Evolutionary conservation across 306 rosid genomes (phyloP).

Genomic region (Arachis hypogaea): DNA sequence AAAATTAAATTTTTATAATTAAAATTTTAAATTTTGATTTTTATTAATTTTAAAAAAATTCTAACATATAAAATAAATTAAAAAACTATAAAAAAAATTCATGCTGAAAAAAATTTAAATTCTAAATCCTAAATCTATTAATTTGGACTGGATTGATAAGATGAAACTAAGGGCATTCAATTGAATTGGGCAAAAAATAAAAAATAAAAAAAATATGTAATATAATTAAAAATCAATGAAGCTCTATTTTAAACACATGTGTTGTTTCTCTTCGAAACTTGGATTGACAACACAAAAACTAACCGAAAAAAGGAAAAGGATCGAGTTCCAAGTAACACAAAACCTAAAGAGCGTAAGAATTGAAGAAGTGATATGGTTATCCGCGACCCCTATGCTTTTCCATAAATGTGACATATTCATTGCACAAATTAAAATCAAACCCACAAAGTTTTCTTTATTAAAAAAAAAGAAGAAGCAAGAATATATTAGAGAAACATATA

Average conservation of each 20-base stretch:
- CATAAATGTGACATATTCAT: slow-evolving; percentile 40
- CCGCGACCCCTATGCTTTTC: slow-evolving; percentile 33
- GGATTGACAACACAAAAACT: slow-evolving; percentile 34
- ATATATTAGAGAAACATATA: slow-evolving; percentile 12
- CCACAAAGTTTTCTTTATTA: neutral
- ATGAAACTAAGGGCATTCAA: too few species aligned
- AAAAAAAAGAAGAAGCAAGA: neutral
- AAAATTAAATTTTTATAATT: too few species aligned
- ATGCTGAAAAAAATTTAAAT: too few species aligned
- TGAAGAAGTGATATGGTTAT: slow-evolving; percentile 35
- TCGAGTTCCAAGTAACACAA: slow-evolving; percentile 36
- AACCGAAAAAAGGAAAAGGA: slow-evolving; percentile 14
- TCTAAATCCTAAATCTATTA: too few species aligned
- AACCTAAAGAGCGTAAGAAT: slow-evolving; percentile 2
- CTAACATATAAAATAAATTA: too few species aligned
- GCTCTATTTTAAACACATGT: neutral
- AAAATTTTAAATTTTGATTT: too few species aligned
- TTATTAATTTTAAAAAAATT: too few species aligned
- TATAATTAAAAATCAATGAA: too few species aligned
- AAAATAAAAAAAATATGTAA: too few species aligned
- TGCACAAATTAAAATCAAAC: slow-evolving; percentile 40
- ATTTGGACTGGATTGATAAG: too few species aligned
- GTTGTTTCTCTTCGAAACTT: slow-evolving; percentile 7
- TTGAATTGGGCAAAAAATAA: too few species aligned
- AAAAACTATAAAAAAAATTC: too few species aligned